Conservation (phyloP, 345 rosid genomes). For the Euphorbia lathyris region DNA sequence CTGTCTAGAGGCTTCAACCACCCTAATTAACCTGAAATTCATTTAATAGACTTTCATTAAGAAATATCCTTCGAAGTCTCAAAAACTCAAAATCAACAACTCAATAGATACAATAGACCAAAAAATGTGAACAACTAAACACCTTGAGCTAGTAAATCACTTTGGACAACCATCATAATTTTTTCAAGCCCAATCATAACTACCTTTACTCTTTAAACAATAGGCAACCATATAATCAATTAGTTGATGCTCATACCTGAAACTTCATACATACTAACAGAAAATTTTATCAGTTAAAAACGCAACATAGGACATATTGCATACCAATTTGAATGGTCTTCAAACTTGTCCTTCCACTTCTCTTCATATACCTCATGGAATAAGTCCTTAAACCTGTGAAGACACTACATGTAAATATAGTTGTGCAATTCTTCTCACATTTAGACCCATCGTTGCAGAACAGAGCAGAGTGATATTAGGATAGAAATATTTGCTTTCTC, state of each 20-base stretch:
- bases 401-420: constrained; percentile 14
- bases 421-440: constrained; percentile 5
- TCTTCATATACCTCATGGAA: constrained; percentile 90
- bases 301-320: constrained; percentile 3
- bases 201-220: constrained; percentile 90
- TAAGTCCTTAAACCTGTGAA: constrained; percentile 87
- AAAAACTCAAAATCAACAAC: too few relatives aligned
- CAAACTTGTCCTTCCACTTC: constrained; percentile 90
- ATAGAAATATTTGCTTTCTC: too few relatives aligned
- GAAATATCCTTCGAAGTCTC: too few relatives aligned
- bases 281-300: constrained; percentile 2
- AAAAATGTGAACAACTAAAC: constrained; percentile 4
- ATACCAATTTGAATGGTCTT: constrained; percentile 86
- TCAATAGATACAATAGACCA: background rate
- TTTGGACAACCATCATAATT: constrained; percentile 97
- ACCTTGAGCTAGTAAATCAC: constrained; percentile 99
- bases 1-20: too few relatives aligned
- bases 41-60: too few relatives aligned
- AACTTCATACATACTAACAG: constrained; percentile 2
- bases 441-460: too few relatives aligned
- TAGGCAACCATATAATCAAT: constrained; percentile 99
- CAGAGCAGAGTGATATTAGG: too few relatives aligned
- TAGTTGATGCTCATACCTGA: constrained; percentile 97
- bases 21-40: too few relatives aligned
- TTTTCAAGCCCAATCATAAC: constrained; percentile 99